Percentiles rank a stretch among this genome's conserved stretches.
These are phyloP conservation scores for Saccharomycopsis oosterbeekiorum DNA, from an alignment of 805 yeast species.

Conservation along the genomic window DNA sequence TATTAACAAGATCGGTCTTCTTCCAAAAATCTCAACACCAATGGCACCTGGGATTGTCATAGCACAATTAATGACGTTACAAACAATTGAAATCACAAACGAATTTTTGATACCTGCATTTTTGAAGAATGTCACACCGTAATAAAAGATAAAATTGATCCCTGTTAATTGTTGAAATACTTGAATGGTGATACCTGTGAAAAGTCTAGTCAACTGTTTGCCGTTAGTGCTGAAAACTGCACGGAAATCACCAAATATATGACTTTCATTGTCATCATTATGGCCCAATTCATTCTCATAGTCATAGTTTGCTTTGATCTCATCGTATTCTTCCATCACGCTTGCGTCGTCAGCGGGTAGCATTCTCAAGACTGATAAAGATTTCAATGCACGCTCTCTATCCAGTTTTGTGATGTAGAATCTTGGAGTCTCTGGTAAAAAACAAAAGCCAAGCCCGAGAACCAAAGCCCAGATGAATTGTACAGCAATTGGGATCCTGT, in stretches of 20 bases:
- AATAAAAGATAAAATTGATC: slow-evolving; percentile 63
- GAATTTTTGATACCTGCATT: slow-evolving; percentile 40
- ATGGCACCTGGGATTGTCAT: slow-evolving; percentile 48
- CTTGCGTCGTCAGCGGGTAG: slow-evolving; percentile 35
- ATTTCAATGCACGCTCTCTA: slow-evolving; percentile 45
- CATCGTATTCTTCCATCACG: slow-evolving; percentile 35
- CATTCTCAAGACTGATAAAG: slow-evolving; percentile 47
- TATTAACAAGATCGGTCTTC: slow-evolving; percentile 48
- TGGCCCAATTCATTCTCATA: slow-evolving; percentile 28
- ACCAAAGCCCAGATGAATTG: slow-evolving; percentile 64
- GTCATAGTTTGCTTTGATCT: slow-evolving; percentile 40
- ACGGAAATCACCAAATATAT: slow-evolving; percentile 27
- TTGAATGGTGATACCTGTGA: slow-evolving; percentile 35
- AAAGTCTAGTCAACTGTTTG: slow-evolving; percentile 34
- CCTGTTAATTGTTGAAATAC: slow-evolving; percentile 62
- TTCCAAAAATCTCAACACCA: slow-evolving; percentile 51
- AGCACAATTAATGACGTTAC: slow-evolving; percentile 37
- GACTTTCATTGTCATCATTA: slow-evolving; percentile 20
- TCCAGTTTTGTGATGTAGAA: slow-evolving; percentile 49
- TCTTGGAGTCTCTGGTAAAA: slow-evolving; percentile 73
- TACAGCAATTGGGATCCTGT: slow-evolving; percentile 64
- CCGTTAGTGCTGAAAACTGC: slow-evolving; percentile 30
- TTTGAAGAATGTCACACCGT: slow-evolving; percentile 53
- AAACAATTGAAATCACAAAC: slow-evolving; percentile 33
- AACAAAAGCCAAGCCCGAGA: slow-evolving; percentile 50